These are phyloP conservation scores for Lanmaoa pseudosensibilis DNA, from an alignment of 768 basidiomycete genomes.

Conservation along the genomic window DNA sequence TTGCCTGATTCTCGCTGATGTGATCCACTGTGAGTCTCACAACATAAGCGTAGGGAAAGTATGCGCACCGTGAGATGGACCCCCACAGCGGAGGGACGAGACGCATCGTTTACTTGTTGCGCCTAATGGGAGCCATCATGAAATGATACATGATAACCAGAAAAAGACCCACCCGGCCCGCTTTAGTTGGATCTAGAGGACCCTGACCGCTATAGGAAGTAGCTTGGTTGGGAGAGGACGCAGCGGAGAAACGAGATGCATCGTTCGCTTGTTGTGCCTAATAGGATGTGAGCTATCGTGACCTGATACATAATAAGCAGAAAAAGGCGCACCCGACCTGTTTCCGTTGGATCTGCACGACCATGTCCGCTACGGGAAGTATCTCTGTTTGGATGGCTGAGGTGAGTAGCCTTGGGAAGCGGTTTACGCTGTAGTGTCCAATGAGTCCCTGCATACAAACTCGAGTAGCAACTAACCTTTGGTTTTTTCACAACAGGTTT, in stretches of 20 bases:
- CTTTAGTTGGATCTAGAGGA: background rate
- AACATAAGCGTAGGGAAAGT: background rate
- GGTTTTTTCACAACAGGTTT: too few species aligned
- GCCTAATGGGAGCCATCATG: background rate
- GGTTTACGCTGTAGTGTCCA: too few species aligned
- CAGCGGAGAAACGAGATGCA: background rate
- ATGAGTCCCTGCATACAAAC: too few species aligned
- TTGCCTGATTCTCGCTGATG: background rate
- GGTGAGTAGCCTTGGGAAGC: too few species aligned
- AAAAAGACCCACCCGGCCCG: background rate
- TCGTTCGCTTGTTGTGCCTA: background rate
- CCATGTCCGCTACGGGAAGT: background rate
- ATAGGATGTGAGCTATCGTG: background rate
- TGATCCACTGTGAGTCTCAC: background rate
- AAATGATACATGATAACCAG: background rate
- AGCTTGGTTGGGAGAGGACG: background rate
- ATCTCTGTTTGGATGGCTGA: too few species aligned
- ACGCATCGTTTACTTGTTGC: background rate
- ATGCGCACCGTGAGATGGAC: background rate
- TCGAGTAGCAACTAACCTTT: too few species aligned
- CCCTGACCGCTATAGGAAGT: background rate
- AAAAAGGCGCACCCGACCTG: background rate
- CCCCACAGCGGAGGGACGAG: background rate
- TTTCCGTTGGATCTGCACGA: fast-evolving
- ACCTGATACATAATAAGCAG: fast-evolving